Percentiles rank a stretch among this genome's conserved stretches.
These are phyloP conservation scores for Helicostylum pulchrum DNA, from an alignment of 192 early-diverging fungal species.

Conservation along the genomic window DNA sequence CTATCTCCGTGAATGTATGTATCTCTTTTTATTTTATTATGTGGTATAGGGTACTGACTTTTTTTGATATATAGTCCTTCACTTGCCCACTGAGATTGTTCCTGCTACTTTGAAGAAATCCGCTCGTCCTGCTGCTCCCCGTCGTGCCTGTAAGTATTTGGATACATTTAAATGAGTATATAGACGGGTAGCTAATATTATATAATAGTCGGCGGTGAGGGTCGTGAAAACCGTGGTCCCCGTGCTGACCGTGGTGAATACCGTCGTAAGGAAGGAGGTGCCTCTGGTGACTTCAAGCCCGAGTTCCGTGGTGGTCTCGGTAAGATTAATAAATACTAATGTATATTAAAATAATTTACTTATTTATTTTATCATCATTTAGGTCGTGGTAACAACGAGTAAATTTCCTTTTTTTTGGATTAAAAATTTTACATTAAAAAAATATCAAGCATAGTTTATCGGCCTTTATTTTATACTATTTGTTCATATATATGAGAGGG, in stretches of 20 bases:
- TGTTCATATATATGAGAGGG: no score
- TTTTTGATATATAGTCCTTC: conserved; percentile 58
- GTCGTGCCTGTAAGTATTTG: conserved; percentile 51
- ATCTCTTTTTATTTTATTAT: neutral
- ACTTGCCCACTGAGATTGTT: conserved; percentile 96
- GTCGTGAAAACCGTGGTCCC: conserved; percentile 52
- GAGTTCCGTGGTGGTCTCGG: conserved; percentile 84
- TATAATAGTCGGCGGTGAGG: conserved; percentile 58
- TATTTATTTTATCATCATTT: neutral
- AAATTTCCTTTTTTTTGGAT: conserved; percentile 9
- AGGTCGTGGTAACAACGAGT: conserved; percentile 30
- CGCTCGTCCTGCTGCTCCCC: conserved; percentile 65
- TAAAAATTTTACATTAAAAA: neutral
- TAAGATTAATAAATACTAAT: conserved; percentile 10
- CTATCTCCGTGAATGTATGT: conserved; percentile 83
- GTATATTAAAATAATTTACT: neutral
- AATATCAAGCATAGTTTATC: no score
- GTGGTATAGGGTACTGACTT: neutral
- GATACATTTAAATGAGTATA: neutral
- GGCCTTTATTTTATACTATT: no score
- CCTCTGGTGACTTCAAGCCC: conserved; percentile 91
- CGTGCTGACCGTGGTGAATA: conserved; percentile 85
- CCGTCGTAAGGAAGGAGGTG: conserved; percentile 85
- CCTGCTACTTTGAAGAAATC: conserved; percentile 97
- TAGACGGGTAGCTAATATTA: neutral